phyloP scores from a whole-genome alignment of 306 rosid species.

The Medicago ruthenica region DNA sequence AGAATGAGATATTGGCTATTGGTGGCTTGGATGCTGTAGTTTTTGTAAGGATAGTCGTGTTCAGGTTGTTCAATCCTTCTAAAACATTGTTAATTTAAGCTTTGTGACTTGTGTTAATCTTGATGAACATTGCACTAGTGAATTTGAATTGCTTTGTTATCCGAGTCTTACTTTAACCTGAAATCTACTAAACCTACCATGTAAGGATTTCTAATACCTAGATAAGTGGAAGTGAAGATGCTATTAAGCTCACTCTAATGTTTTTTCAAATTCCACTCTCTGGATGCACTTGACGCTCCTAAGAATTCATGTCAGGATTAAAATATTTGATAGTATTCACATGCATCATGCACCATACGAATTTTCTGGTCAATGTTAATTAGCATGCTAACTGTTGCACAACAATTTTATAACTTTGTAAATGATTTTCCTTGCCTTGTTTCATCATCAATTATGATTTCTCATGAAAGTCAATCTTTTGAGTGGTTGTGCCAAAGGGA shows the following conservation, averaged over 20 bases:
- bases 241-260: conserved; percentile 15
- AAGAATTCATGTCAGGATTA: conserved; percentile 8
- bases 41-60: conserved; percentile 76
- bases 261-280: conserved; percentile 14
- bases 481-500: conserved; percentile 8
- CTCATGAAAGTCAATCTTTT: conserved; percentile 27
- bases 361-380: neutral
- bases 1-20: conserved; percentile 70
- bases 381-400: conserved; percentile 10
- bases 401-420: conserved; percentile 12
- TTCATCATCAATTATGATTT: neutral
- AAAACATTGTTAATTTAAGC: conserved; percentile 33
- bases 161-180: conserved; percentile 4
- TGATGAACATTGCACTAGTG: conserved; percentile 19
- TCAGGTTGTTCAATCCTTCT: conserved; percentile 63
- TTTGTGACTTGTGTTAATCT: conserved; percentile 21
- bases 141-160: conserved; percentile 32
- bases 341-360: conserved; percentile 11
- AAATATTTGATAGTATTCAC: conserved; percentile 28
- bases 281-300: conserved; percentile 20
- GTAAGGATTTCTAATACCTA: conserved; percentile 11
- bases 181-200: conserved; percentile 10
- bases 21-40: conserved; percentile 94
- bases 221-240: conserved; percentile 32
- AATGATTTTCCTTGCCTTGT: conserved; percentile 2